phyloP scores from a whole-genome alignment of 2,329 filamentous ascomycete species.

The Phymatotrichopsis omnivora region DNA sequence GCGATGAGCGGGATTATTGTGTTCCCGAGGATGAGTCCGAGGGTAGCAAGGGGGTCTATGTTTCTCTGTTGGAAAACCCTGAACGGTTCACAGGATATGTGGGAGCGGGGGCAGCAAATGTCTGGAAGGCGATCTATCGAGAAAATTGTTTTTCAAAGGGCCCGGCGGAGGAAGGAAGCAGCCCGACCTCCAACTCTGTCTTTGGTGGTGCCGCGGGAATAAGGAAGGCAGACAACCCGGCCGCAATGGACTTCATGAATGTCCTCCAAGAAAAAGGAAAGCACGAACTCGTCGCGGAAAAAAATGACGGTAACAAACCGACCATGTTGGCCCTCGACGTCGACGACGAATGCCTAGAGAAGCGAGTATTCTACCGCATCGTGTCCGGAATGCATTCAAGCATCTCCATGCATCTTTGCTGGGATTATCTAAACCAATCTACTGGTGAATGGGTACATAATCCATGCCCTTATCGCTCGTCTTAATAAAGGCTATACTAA shows the following conservation, averaged over 20 bases:
- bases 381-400: slow-evolving; percentile 97
- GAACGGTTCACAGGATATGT: slow-evolving; percentile 93
- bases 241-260: slow-evolving; percentile 50
- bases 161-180: neutral
- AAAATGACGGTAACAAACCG: slow-evolving; percentile 23
- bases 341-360: slow-evolving; percentile 91
- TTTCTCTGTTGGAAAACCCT: slow-evolving; percentile 84
- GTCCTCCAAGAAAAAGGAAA: slow-evolving; percentile 39
- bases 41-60: slow-evolving; percentile 65
- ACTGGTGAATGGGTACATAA: slow-evolving; percentile 64
- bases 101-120: slow-evolving; percentile 71
- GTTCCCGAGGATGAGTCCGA: slow-evolving; percentile 88
- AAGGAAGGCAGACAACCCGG: slow-evolving; percentile 42
- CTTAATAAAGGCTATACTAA: neutral
- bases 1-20: slow-evolving; percentile 73
- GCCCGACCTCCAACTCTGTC: neutral
- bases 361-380: slow-evolving; percentile 94
- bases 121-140: slow-evolving; percentile 93
- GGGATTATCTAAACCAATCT: slow-evolving; percentile 89
- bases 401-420: slow-evolving; percentile 92
- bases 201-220: slow-evolving; percentile 7
- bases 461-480: neutral
- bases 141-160: slow-evolving; percentile 80
- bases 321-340: slow-evolving; percentile 52
- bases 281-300: slow-evolving; percentile 25